Base-by-base conservation (phyloP, 805 yeast genomes). In the Metschnikowia cerradonensis region DNA sequence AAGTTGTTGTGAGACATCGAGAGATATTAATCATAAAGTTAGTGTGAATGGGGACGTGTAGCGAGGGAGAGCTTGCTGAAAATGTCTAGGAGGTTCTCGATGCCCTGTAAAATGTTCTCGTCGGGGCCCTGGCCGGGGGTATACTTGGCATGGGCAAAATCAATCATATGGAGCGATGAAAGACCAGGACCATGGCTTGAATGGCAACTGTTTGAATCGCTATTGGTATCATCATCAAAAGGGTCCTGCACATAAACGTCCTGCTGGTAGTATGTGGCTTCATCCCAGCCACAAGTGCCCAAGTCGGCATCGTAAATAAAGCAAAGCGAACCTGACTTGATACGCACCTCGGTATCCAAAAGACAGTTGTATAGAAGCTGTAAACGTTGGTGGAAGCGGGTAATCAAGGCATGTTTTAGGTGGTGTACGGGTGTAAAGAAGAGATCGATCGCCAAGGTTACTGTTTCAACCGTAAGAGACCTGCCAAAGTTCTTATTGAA, bases 71-170 rank as follows among this genome's bases (percentile, higher is more conserved):
- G 11, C 11, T 30, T 20, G n/a, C 76, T 75, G 40, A 85, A 67
- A 1, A 76, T 61, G 0, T 52, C 56, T 5, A 86, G 68, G 46
- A 90, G 65, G 55, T 79, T 83, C 57, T 83, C 85, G 1, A 91
- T 70, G 0, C 97, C 98, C 13, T 67, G 70, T 2, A 90, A 64
- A 2, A 84, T 69, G 61, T 88, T 86, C 42, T 81, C 87, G 65
- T 90, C 97, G 17, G 79, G 79, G 0, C 90, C 90, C 51, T 76
- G 51, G 0, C 86, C 88, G 0, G 83, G 82, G 0, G 78, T 75
- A 52, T 79, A 68, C 53, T 71, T 78, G 0, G 97, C 80, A 64
- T 94, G 98, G 0, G 97, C 97, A 72, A 94, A 90, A 67, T 94
- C 99, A 6, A 94, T 90, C 45, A 91, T 60, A 36, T 82, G 77